Conservation (phyloP, 2,329 filamentous ascomycete genomes). For the Cytospora piceicola region DNA sequence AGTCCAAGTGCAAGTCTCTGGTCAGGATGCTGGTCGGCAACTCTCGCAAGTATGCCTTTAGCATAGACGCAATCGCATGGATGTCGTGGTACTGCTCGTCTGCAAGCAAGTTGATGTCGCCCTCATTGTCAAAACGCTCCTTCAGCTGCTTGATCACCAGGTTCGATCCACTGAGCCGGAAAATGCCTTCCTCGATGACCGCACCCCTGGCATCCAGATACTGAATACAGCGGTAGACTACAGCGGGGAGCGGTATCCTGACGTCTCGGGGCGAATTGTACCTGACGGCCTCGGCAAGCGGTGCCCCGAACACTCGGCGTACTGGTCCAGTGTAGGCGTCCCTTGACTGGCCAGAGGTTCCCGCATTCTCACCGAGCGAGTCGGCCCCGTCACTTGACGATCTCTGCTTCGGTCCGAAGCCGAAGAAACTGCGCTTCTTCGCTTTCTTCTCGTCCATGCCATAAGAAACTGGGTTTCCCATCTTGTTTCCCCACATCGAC, state of each 20-base stretch:
- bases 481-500: constrained; percentile 83
- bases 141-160: constrained; percentile 88
- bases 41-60: constrained; percentile 93
- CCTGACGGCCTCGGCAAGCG: constrained; percentile 83
- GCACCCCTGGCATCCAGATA: constrained; percentile 86
- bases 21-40: constrained; percentile 90
- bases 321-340: constrained; percentile 56
- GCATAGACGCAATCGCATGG: constrained; percentile 88
- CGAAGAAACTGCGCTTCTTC: constrained; percentile 78
- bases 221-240: constrained; percentile 94
- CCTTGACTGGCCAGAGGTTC: constrained; percentile 44
- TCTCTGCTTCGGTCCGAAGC: constrained; percentile 66
- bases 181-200: constrained; percentile 88
- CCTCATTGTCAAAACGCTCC: constrained; percentile 91
- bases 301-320: constrained; percentile 80
- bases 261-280: constrained; percentile 75
- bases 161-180: constrained; percentile 95
- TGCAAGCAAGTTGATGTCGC: constrained; percentile 83
- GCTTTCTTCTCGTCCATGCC: constrained; percentile 74
- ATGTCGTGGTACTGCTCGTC: constrained; percentile 92
- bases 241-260: constrained; percentile 79
- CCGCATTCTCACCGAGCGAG: constrained; percentile 53
- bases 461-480: constrained; percentile 51
- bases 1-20: constrained; percentile 85
- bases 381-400: constrained; percentile 63